A percentile compares a stretch with the other conserved stretches of the same genome.
These are phyloP conservation scores for Trichoderma gamsii DNA, from an alignment of 495 filamentous ascomycete genomes.

Conservation along the genomic window DNA sequence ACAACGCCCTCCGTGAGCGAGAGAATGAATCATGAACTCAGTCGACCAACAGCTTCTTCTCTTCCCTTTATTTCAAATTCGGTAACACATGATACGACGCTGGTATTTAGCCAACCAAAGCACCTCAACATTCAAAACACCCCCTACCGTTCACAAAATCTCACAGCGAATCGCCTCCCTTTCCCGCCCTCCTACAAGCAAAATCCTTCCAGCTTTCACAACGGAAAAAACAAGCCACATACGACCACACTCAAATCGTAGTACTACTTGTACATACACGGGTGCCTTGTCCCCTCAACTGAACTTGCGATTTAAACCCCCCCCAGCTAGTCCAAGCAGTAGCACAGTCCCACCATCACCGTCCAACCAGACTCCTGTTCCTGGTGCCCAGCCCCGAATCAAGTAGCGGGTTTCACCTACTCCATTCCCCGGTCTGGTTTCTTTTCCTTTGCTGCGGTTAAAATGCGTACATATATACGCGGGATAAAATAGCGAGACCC, in stretches of 20 bases:
- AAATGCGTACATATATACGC: background rate
- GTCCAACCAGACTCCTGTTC: background rate
- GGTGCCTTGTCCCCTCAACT: background rate
- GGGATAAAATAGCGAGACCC: background rate
- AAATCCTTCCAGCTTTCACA: slow-evolving; percentile 10
- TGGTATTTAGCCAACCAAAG: background rate
- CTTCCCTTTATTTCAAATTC: background rate
- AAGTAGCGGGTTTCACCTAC: slow-evolving; percentile 1
- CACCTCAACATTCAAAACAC: background rate
- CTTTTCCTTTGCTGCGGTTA: slow-evolving; percentile 1
- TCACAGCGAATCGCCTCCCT: background rate
- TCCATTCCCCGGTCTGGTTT: background rate
- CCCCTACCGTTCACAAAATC: background rate
- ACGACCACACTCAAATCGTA: background rate
- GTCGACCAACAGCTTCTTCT: background rate
- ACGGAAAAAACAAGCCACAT: background rate
- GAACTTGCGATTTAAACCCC: background rate
- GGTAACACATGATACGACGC: too few species aligned
- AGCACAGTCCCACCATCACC: background rate
- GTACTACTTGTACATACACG: background rate
- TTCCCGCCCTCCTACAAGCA: background rate
- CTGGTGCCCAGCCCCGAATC: background rate
- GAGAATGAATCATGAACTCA: background rate
- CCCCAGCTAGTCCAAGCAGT: background rate
- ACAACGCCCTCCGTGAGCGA: background rate